Evolutionary conservation across 139 green algal genomes (phyloP).

Genomic region (Chlamydomonas sphaeroides): DNA sequence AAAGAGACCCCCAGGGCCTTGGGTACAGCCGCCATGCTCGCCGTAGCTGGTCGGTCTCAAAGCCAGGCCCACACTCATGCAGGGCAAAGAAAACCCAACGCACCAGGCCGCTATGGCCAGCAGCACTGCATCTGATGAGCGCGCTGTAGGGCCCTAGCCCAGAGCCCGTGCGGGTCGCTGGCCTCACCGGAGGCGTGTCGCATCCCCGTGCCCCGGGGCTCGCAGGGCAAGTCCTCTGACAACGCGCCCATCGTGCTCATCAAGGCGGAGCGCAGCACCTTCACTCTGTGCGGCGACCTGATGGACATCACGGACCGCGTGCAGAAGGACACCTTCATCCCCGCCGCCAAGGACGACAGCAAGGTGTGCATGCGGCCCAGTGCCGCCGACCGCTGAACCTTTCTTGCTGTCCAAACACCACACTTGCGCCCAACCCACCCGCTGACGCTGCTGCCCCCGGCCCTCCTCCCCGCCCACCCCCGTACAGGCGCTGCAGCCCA

Average conservation of each 20-base stretch:
- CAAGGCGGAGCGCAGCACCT: constrained; percentile 64
- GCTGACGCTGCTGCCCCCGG: too few relatives aligned
- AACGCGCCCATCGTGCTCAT: constrained; percentile 54
- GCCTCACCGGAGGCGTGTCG: too few relatives aligned
- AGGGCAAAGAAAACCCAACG: too few relatives aligned
- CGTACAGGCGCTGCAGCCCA: constrained; percentile 43
- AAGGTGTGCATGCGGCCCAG: too few relatives aligned
- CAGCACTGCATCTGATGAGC: too few relatives aligned
- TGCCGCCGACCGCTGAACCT: too few relatives aligned
- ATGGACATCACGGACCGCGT: constrained; percentile 64
- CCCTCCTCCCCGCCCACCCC: neutral
- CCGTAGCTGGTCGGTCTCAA: neutral
- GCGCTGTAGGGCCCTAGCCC: too few relatives aligned
- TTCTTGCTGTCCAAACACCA: too few relatives aligned
- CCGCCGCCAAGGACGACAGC: constrained; percentile 73
- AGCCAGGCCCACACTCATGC: constrained; percentile 6
- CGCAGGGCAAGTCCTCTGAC: constrained; percentile 56
- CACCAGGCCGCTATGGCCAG: too few relatives aligned
- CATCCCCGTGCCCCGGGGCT: too few relatives aligned
- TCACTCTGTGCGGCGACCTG: constrained; percentile 70
- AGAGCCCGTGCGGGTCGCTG: too few relatives aligned
- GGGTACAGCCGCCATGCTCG: neutral
- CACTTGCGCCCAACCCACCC: too few relatives aligned
- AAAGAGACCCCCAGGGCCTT: neutral
- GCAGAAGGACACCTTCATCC: constrained; percentile 68